Evolutionary conservation across 495 filamentous ascomycete genomes (phyloP).

Genomic region (Cercophora samala): DNA sequence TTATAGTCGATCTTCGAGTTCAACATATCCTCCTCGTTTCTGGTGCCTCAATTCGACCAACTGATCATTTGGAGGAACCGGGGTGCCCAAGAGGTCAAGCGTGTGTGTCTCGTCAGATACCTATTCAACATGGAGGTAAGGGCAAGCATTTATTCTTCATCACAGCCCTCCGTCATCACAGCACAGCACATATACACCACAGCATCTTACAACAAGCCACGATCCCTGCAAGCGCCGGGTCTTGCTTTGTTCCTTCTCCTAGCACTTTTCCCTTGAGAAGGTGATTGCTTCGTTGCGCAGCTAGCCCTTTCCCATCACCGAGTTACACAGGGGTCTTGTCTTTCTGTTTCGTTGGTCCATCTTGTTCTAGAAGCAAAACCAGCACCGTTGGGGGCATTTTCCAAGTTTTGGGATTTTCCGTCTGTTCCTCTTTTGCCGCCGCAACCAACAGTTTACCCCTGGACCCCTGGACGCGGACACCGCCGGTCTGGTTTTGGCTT

Average conservation of each 20-base stretch:
- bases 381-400: not conserved
- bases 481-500: not conserved
- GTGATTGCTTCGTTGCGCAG: not conserved
- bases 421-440: not conserved
- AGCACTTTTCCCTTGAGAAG: not conserved
- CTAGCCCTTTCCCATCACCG: not conserved
- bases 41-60: too few relatives aligned
- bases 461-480: conserved; percentile 1
- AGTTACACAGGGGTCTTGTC: not conserved
- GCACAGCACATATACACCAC: not conserved
- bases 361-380: not conserved
- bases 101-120: not conserved
- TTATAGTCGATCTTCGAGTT: not conserved
- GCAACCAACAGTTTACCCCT: not conserved
- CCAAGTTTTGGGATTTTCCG: not conserved
- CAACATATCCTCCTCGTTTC: not conserved
- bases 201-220: not conserved
- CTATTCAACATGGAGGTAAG: conserved; percentile 24
- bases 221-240: conserved; percentile 14
- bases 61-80: not conserved
- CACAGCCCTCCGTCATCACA: not conserved
- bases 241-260: not conserved
- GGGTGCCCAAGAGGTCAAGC: not conserved
- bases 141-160: not conserved
- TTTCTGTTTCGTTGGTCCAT: not conserved